Conservation (phyloP, 2,329 filamentous ascomycete genomes). For the Colletotrichum acutatum region DNA sequence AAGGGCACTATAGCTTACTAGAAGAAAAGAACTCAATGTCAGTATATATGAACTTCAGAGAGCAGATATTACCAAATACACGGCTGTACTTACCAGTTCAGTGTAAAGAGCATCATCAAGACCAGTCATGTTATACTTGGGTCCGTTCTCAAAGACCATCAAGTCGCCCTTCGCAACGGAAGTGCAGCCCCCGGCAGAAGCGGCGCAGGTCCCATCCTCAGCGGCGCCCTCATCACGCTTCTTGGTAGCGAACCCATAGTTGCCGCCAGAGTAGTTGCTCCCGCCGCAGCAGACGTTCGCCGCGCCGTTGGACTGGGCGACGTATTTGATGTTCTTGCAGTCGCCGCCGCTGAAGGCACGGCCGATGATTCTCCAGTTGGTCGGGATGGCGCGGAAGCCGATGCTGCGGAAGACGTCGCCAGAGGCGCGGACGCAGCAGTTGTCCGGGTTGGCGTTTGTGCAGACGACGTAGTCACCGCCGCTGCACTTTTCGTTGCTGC, state of each 20-base stretch:
- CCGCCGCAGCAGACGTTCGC: neutral
- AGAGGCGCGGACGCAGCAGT: neutral
- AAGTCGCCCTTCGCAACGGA: neutral
- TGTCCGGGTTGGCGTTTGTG: neutral
- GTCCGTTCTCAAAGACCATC: neutral
- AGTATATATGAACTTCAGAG: neutral
- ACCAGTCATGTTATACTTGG: neutral
- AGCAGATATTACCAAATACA: rapidly evolving
- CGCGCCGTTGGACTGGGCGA: neutral
- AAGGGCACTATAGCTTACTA: neutral
- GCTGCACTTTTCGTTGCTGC: neutral
- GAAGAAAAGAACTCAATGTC: neutral
- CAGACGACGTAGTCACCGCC: neutral
- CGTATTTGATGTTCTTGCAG: neutral
- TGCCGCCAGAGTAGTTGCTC: neutral
- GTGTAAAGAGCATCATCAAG: neutral
- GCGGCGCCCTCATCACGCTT: neutral
- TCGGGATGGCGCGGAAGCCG: neutral
- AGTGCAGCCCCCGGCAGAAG: neutral
- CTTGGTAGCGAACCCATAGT: neutral
- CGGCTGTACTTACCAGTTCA: neutral
- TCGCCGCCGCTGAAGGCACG: neutral
- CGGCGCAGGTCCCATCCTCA: neutral
- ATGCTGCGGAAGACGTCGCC: neutral
- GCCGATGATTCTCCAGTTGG: neutral